These are phyloP conservation scores for Ocimum tenuiflorum DNA, from an alignment of 257 asterid genomes.

Conservation along the genomic window DNA sequence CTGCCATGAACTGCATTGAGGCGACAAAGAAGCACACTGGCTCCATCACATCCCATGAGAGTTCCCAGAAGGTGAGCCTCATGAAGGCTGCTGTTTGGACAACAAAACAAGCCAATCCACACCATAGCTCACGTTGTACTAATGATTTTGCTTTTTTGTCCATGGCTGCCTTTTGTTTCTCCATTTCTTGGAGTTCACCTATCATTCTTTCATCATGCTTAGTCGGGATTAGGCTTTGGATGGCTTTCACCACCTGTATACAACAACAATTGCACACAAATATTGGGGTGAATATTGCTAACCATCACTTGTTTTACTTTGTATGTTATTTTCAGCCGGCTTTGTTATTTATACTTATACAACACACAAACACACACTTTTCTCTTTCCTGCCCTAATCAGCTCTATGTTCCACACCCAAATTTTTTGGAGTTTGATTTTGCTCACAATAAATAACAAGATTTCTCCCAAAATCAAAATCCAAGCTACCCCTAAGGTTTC, in stretches of 20 bases:
- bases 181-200: constrained; percentile 53
- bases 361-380: not conserved
- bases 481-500: too few relatives aligned
- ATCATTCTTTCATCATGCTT: constrained; percentile 32
- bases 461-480: too few relatives aligned
- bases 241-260: constrained; percentile 83
- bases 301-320: constrained; percentile 12
- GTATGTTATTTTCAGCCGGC: not conserved
- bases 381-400: not conserved
- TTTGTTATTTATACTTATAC: too few relatives aligned
- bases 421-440: too few relatives aligned
- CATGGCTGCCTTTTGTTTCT: constrained; percentile 45
- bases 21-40: constrained; percentile 86
- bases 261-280: constrained; percentile 39
- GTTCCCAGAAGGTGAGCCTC: constrained; percentile 94
- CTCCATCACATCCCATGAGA: constrained; percentile 95
- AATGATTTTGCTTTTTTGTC: constrained; percentile 46
- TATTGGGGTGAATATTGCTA: constrained; percentile 46
- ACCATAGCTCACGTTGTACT: constrained; percentile 63
- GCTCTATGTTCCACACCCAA: not conserved
- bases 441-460: too few relatives aligned
- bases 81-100: constrained; percentile 79
- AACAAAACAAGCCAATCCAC: constrained; percentile 54
- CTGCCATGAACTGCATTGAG: constrained; percentile 67
- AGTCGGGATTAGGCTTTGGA: constrained; percentile 51